Evolutionary conservation across 345 rosid genomes (phyloP).

Genomic region (Populus alba): DNA sequence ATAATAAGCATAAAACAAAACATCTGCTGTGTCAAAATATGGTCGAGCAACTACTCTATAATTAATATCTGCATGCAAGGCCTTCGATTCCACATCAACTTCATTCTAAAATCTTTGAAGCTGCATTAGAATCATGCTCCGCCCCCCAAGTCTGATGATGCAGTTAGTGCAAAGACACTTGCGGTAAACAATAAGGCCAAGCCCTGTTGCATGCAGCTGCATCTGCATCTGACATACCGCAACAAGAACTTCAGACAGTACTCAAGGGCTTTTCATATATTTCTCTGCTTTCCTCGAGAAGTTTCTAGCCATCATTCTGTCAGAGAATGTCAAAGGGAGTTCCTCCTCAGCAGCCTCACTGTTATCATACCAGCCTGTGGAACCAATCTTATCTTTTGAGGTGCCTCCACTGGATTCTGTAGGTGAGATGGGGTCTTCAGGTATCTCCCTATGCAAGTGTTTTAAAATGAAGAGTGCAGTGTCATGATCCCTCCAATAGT

Average conservation of each 20-base stretch:
- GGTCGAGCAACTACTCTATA: background rate
- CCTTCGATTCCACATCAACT: background rate
- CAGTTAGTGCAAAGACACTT: background rate
- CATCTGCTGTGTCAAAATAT: background rate
- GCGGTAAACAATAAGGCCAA: background rate
- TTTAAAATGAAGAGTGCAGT: slow-evolving; percentile 89
- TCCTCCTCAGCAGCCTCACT: slow-evolving; percentile 58
- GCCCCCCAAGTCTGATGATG: background rate
- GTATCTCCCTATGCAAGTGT: slow-evolving; percentile 73
- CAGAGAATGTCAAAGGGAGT: slow-evolving; percentile 74
- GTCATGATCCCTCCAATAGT: slow-evolving; percentile 95
- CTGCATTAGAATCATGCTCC: background rate
- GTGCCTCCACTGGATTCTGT: slow-evolving; percentile 27
- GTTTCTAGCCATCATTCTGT: slow-evolving; percentile 39
- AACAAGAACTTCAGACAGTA: background rate
- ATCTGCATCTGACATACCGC: slow-evolving; percentile 4
- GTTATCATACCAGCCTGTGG: slow-evolving; percentile 46
- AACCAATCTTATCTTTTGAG: slow-evolving; percentile 29
- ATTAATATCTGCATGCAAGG: background rate
- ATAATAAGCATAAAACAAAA: background rate
- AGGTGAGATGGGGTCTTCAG: slow-evolving; percentile 47
- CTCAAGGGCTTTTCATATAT: slow-evolving; percentile 34
- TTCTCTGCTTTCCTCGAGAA: slow-evolving; percentile 64
- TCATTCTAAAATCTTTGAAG: background rate
- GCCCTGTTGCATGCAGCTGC: background rate